phyloP scores from a whole-genome alignment of 1,284 basidiomycete genomes.

The Boletus subluridellus region DNA sequence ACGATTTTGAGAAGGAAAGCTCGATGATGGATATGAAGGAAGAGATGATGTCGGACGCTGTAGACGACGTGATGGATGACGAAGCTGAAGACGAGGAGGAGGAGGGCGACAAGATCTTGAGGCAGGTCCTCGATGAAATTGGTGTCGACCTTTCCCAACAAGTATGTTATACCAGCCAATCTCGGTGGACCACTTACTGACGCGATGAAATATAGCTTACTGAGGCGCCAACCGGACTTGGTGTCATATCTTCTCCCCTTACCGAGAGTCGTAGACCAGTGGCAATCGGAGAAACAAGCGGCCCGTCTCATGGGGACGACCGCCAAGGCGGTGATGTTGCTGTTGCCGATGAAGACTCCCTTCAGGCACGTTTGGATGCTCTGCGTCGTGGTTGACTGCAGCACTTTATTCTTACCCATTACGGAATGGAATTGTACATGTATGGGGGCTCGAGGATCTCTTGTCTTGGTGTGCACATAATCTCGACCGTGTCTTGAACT shows the following conservation, averaged over 20 bases:
- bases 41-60: slow-evolving; percentile 99
- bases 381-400: slow-evolving; percentile 56
- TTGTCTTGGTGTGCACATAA: neutral
- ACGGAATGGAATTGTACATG: slow-evolving; percentile 3
- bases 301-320: slow-evolving; percentile 39
- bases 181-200: slow-evolving; percentile 7
- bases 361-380: slow-evolving; percentile 85
- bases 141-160: slow-evolving; percentile 91
- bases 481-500: neutral
- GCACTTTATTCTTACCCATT: slow-evolving; percentile 2
- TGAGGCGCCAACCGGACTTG: slow-evolving; percentile 74
- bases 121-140: slow-evolving; percentile 96
- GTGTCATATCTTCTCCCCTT: slow-evolving; percentile 58
- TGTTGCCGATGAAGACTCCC: slow-evolving; percentile 77
- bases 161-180: slow-evolving; percentile 44
- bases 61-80: slow-evolving; percentile 98
- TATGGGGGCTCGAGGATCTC: slow-evolving; percentile 1
- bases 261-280: slow-evolving; percentile 71
- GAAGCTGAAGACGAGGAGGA: slow-evolving; percentile 92
- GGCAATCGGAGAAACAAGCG: slow-evolving; percentile 67
- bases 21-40: slow-evolving; percentile 99
- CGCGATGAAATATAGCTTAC: slow-evolving; percentile 56
- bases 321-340: slow-evolving; percentile 40
- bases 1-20: slow-evolving; percentile 96
- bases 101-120: slow-evolving; percentile 94